Evolutionary conservation across 1,139 yeast species (phyloP), one percentile per base, ranked within the genome.

Genomic region (Suhomyces ambrosiae): DNA sequence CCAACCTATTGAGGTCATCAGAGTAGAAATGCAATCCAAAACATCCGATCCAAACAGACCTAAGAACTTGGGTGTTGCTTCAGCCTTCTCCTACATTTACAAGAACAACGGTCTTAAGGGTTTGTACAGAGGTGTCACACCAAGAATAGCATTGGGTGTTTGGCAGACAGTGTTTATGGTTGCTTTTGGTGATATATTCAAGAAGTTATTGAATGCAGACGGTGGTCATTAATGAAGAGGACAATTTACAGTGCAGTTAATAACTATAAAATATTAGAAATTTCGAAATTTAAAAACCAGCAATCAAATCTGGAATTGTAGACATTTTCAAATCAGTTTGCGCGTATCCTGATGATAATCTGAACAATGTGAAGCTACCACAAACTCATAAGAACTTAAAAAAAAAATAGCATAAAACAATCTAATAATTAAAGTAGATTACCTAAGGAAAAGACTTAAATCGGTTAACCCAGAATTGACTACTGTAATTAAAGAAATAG

Each of bases 101-200:
- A 58, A 75, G 42, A 77, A 81, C 49, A 86, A 83, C 58, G 98
- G 98, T 52, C 47, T 89, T 45, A 83, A 81, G 68, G 98, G 98
- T 38, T 78, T 92, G 49, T 92, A 90, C 64, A 79, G 96, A 63
- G 98, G 98, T 58, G 97, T 90, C 32, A 80, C 97, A 9, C 98
- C 98, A 50, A 85, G 98, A 74, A 80, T 92, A 50, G 97, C 96
- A 39, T 76, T 92, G 52, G 95, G 97, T 49, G 86, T 92, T 46
- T 92, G 97, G 97, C 98, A 92, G 72, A 92, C 98, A 2, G 88
- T 92, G 32, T 92, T 95, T 65, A 92, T 92, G 97, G 97, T 92
- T 44, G 97, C 96, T n/a, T 81, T 92, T 50, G 98, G 97, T 58
- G 98, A 92, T 61, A 86, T 89, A 64, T 65, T 71, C 54, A 71